Percentiles rank a stretch among this genome's conserved stretches.
These are phyloP conservation scores for Candida neerlandica DNA, from an alignment of 1,139 yeast genomes.

Conservation along the genomic window DNA sequence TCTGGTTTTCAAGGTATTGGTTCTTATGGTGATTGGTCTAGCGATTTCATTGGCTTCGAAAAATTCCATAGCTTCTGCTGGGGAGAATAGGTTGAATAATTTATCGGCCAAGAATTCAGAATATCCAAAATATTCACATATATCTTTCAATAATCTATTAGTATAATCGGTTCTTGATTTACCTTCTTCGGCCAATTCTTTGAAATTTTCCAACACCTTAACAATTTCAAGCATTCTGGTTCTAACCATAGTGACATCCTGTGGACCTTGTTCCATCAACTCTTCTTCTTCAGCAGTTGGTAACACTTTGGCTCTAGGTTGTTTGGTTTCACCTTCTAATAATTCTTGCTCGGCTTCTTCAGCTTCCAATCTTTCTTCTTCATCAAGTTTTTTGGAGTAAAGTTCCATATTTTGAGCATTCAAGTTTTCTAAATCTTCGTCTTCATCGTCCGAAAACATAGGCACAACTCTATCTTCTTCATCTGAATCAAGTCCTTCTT, in stretches of 20 bases:
- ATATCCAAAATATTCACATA: conserved; percentile 95
- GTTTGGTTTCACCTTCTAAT: conserved; percentile 56
- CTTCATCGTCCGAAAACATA: conserved; percentile 82
- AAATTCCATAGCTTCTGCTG: conserved; percentile 96
- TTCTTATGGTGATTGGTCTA: conserved; percentile 94
- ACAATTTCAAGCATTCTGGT: conserved; percentile 95
- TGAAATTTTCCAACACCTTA: conserved; percentile 92
- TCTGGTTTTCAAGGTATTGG: conserved; percentile 91
- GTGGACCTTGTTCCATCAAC: conserved; percentile 51
- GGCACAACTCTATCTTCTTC: conserved; percentile 64
- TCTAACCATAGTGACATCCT: conserved; percentile 79
- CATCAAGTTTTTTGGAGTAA: conserved; percentile 66
- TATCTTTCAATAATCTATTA: conserved; percentile 76
- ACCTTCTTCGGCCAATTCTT: conserved; percentile 81
- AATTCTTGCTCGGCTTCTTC: conserved; percentile 79
- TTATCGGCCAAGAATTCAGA: conserved; percentile 93
- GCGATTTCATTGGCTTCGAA: conserved; percentile 98
- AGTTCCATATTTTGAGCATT: conserved; percentile 91
- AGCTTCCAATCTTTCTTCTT: conserved; percentile 72
- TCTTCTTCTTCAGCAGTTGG: conserved; percentile 62
- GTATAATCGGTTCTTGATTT: conserved; percentile 81
- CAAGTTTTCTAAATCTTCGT: conserved; percentile 72
- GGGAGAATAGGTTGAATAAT: conserved; percentile 85
- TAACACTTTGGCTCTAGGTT: conserved; percentile 71
- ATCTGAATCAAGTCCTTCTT: conserved; percentile 58